Conservation (phyloP, 768 basidiomycete genomes). For the Kwoniella mangroviensis region DNA sequence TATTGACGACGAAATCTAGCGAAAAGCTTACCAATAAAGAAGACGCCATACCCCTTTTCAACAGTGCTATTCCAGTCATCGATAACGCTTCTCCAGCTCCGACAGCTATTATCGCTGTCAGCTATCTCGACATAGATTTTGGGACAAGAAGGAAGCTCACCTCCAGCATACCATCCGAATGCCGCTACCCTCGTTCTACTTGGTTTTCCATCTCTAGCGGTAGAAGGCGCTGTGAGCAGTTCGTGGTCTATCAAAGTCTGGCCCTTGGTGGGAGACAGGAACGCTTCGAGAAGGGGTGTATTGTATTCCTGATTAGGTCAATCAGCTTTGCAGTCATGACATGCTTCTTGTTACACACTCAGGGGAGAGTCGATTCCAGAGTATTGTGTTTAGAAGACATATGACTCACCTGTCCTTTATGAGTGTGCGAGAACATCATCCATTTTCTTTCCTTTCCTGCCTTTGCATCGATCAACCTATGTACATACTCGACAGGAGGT, state of each 20-base stretch:
- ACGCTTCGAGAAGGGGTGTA: conserved; percentile 69
- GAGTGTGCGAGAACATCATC: conserved; percentile 90
- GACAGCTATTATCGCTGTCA: conserved; percentile 64
- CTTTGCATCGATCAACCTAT: conserved; percentile 59
- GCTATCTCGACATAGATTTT: not conserved
- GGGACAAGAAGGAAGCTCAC: conserved; percentile 59
- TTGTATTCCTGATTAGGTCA: conserved; percentile 70
- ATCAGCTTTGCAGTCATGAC: not conserved
- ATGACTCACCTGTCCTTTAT: conserved; percentile 63
- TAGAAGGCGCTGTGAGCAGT: conserved; percentile 65
- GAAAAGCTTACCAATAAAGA: conserved; percentile 73
- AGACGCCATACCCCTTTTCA: conserved; percentile 77
- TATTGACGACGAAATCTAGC: not conserved
- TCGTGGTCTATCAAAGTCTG: conserved; percentile 79
- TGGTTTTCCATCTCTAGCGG: conserved; percentile 62
- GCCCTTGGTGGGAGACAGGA: conserved; percentile 31
- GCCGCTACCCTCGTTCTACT: conserved; percentile 69
- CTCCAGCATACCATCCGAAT: conserved; percentile 92
- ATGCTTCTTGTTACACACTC: no score
- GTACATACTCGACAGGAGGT: conserved; percentile 69
- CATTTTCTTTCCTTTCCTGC: conserved; percentile 67
- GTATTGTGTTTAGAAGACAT: no score
- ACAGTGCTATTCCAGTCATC: conserved; percentile 75
- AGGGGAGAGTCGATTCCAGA: no score
- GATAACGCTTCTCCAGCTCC: conserved; percentile 81